Percentiles rank a stretch among this genome's conserved stretches.
These are phyloP conservation scores for Plasmodium sp. DNA, from an alignment of 169 alveolate genomes.

Conservation along the genomic window DNA sequence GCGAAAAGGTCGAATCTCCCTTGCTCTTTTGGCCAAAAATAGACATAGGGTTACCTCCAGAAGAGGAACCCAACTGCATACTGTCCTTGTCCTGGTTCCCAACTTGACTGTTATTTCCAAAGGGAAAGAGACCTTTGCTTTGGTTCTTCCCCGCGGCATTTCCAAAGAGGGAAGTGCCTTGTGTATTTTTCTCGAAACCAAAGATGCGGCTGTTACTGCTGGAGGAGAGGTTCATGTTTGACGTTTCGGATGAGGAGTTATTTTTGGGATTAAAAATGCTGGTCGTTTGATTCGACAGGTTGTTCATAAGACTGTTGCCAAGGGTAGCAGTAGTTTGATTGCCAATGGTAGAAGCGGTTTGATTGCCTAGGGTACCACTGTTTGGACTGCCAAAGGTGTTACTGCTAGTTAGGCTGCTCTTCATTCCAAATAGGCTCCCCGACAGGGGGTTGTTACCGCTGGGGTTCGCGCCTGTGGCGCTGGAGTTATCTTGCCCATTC, in stretches of 20 bases:
- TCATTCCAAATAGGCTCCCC: constrained; percentile 11
- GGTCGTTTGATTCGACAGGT: not conserved
- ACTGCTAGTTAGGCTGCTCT: not conserved
- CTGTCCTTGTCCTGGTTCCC: not conserved
- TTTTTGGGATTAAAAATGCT: constrained; percentile 1
- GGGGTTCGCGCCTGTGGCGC: not conserved
- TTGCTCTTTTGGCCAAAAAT: constrained; percentile 1
- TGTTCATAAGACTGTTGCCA: not conserved
- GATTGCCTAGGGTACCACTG: not conserved
- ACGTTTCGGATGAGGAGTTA: not conserved
- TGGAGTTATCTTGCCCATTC: not conserved
- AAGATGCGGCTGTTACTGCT: not conserved
- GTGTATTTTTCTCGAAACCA: constrained; percentile 30
- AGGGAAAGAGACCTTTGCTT: not conserved
- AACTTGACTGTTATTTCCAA: not conserved
- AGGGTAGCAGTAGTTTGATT: not conserved
- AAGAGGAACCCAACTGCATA: not conserved
- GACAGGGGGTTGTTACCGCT: not conserved
- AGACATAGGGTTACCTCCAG: not conserved
- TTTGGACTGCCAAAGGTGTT: not conserved
- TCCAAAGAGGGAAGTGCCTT: not conserved
- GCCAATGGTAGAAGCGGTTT: not conserved
- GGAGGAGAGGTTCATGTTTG: not conserved
- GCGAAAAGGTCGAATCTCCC: constrained; percentile 5
- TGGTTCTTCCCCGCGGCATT: not conserved